Evolutionary conservation across 1,284 basidiomycete species (phyloP).

Genomic region (Dichomitus squalens): DNA sequence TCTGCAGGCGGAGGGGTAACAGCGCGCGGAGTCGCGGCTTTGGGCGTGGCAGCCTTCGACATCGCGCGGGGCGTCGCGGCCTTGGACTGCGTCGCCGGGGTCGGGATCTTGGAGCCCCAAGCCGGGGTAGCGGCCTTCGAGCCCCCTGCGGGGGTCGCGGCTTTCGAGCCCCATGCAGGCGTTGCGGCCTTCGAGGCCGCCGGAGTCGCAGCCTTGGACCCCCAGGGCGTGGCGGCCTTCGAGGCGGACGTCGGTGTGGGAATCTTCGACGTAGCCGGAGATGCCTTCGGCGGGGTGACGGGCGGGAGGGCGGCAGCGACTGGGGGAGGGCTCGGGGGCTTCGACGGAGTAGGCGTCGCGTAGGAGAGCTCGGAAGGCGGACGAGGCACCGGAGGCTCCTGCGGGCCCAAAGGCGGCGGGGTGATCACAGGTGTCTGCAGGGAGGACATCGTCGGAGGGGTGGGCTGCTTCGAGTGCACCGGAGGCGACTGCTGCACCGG

Average conservation of each 20-base stretch:
- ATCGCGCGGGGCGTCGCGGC: conserved; percentile 25
- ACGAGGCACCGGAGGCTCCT: conserved; percentile 6
- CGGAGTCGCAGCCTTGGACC: conserved; percentile 11
- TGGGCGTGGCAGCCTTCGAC: conserved; percentile 25
- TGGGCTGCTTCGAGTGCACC: conserved; percentile 16
- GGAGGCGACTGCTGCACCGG: conserved; percentile 16
- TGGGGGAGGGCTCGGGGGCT: conserved; percentile 19
- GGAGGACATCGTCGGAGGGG: conserved; percentile 18
- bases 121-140: conserved; percentile 28
- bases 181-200: conserved; percentile 24
- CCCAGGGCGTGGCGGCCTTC: conserved; percentile 16
- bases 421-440: conserved; percentile 14
- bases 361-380: conserved; percentile 25
- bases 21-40: conserved; percentile 20
- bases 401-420: conserved; percentile 15
- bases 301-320: conserved; percentile 10
- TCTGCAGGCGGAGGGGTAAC: conserved; percentile 9
- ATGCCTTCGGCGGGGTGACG: conserved; percentile 9
- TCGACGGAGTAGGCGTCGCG: conserved; percentile 10
- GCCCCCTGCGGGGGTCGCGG: conserved; percentile 19
- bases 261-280: conserved; percentile 20
- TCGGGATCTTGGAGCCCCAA: conserved; percentile 22
- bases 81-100: conserved; percentile 26
- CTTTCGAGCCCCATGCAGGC: conserved; percentile 26
- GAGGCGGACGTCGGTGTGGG: conserved; percentile 21